These are phyloP conservation scores for Pythium apleroticum DNA, from an alignment of 352 stramenopile genomes.

Conservation along the genomic window DNA sequence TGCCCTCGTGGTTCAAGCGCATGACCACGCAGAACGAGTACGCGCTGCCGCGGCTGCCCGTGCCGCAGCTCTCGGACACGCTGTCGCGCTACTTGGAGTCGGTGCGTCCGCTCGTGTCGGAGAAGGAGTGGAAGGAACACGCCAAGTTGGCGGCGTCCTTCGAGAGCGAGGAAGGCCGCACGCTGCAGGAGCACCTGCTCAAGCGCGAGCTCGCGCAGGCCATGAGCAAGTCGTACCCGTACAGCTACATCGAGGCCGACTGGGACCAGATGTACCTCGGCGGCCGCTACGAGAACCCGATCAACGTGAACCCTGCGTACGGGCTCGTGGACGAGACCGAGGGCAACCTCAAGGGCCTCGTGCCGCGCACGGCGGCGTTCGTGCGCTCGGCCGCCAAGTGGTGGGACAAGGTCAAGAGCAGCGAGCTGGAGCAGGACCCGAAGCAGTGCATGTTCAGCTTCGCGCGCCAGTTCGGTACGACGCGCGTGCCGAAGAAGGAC, in stretches of 20 bases:
- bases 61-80: conserved; percentile 80
- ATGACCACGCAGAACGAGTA: conserved; percentile 43
- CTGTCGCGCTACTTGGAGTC: conserved; percentile 59
- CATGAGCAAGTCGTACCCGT: conserved; percentile 85
- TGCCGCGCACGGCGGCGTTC: conserved; percentile 75
- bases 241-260: conserved; percentile 92
- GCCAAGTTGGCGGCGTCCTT: conserved; percentile 50
- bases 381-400: conserved; percentile 85
- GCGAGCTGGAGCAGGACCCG: conserved; percentile 86
- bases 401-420: conserved; percentile 87
- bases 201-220: conserved; percentile 65
- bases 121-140: conserved; percentile 48
- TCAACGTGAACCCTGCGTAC: conserved; percentile 92
- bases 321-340: conserved; percentile 80
- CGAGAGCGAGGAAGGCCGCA: conserved; percentile 32
- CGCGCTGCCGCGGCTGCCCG: conserved; percentile 50
- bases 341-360: conserved; percentile 63
- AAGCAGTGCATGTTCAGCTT: conserved; percentile 91
- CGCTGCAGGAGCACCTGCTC: conserved; percentile 38
- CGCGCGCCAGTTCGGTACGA: conserved; percentile 85
- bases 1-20: conserved; percentile 40
- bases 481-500: conserved; percentile 69
- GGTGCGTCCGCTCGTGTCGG: conserved; percentile 57
- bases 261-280: conserved; percentile 92
- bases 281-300: conserved; percentile 86